A percentile compares a stretch with the other conserved stretches of the same genome.
Evolutionary conservation across 2,329 filamentous ascomycete species (phyloP).

Genomic region (Aspergillus fijiensis): DNA sequence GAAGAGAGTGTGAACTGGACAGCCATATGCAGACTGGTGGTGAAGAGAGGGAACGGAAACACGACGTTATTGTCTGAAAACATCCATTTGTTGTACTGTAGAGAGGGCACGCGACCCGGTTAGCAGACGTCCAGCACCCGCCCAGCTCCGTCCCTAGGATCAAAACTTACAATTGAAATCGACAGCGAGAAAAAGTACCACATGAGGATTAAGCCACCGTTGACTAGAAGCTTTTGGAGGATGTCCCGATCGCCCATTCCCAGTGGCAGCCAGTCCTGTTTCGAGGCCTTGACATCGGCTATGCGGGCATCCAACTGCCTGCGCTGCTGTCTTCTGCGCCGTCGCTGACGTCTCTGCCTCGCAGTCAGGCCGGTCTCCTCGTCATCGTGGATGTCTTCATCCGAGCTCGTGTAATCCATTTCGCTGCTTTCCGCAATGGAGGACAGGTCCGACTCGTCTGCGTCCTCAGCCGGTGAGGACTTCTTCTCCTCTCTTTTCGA

Average conservation of each 20-base stretch:
- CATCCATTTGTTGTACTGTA: slow-evolving; percentile 99
- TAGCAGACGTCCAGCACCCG: not conserved
- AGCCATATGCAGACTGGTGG: slow-evolving; percentile 91
- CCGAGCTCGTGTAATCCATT: slow-evolving; percentile 60
- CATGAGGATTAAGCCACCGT: slow-evolving; percentile 75
- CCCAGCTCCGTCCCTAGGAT: not conserved
- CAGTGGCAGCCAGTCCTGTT: slow-evolving; percentile 61
- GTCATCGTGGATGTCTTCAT: slow-evolving; percentile 76
- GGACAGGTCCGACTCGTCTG: slow-evolving; percentile 42
- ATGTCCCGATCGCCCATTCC: slow-evolving; percentile 72
- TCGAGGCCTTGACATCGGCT: slow-evolving; percentile 60
- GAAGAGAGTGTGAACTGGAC: slow-evolving; percentile 84
- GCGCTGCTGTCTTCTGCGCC: slow-evolving; percentile 66
- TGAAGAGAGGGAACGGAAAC: slow-evolving; percentile 93
- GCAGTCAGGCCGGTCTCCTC: slow-evolving; percentile 85
- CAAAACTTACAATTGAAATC: slow-evolving; percentile 75
- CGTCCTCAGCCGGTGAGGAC: slow-evolving; percentile 34
- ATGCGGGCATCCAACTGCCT: slow-evolving; percentile 70
- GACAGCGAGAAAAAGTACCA: slow-evolving; percentile 94
- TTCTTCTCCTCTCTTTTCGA: slow-evolving; percentile 38
- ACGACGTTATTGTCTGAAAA: slow-evolving; percentile 81
- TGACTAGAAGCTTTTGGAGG: slow-evolving; percentile 66
- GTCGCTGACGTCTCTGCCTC: slow-evolving; percentile 65
- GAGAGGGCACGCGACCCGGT: not conserved
- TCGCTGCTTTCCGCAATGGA: slow-evolving; percentile 52